Evolutionary conservation across 495 filamentous ascomycete genomes (phyloP).

Genomic region (Penicillium lividum): DNA sequence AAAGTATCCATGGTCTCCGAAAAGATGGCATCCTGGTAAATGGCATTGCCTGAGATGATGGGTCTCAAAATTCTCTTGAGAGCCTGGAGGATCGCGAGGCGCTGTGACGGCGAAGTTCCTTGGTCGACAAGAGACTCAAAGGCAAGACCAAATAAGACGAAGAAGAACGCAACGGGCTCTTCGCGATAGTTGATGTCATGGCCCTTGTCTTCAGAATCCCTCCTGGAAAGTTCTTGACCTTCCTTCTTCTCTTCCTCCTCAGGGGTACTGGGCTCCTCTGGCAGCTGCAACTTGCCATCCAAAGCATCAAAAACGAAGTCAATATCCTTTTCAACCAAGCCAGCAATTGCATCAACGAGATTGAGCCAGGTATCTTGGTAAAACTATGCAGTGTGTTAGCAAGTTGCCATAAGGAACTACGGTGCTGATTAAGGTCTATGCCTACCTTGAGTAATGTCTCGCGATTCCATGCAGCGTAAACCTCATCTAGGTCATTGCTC

Average conservation of each 20-base stretch:
- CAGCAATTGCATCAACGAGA: conserved; percentile 95
- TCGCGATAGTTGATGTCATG: conserved; percentile 94
- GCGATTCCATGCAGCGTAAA: conserved; percentile 91
- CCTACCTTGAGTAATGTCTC: conserved; percentile 80
- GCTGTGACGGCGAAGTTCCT: conserved; percentile 74
- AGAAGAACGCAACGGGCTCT: conserved; percentile 98
- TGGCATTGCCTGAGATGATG: conserved; percentile 92
- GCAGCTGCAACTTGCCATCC: conserved; percentile 66
- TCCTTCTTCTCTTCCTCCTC: conserved; percentile 44
- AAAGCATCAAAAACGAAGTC: conserved; percentile 96
- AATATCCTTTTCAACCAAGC: conserved; percentile 94
- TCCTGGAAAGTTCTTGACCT: conserved; percentile 45
- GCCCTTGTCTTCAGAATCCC: conserved; percentile 53
- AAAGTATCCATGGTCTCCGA: conserved; percentile 96
- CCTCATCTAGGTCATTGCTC: conserved; percentile 79
- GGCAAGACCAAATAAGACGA: conserved; percentile 93
- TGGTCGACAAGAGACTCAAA: conserved; percentile 91
- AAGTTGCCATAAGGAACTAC: not conserved
- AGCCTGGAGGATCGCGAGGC: conserved; percentile 84
- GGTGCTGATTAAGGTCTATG: too few species aligned
- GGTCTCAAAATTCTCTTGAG: conserved; percentile 94
- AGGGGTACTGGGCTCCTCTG: conserved; percentile 21
- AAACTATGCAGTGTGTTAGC: conserved; percentile 57
- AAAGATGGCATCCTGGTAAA: conserved; percentile 94
- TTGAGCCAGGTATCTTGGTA: conserved; percentile 98